A percentile compares a stretch with the other conserved stretches of the same genome.
phyloP scores from a whole-genome alignment of 1,139 yeast genomes.

The Zygosaccharomyces sapae region DNA sequence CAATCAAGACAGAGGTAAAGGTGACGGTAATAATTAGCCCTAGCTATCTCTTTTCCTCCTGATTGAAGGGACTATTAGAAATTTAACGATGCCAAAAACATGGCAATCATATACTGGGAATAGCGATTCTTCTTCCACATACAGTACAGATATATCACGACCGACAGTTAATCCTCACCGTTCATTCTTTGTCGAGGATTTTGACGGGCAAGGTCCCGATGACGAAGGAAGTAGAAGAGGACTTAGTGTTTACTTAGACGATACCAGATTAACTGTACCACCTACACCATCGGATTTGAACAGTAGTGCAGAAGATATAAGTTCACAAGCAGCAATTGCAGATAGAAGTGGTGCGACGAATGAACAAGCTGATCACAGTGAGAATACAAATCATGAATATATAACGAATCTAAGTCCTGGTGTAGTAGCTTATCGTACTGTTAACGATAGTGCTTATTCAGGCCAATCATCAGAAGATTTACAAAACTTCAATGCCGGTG shows the following conservation, averaged over 20 bases:
- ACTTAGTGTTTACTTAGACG: constrained; percentile 3
- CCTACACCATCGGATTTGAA: constrained; percentile 1
- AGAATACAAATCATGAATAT: background rate
- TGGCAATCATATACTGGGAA: background rate
- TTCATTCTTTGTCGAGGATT: constrained; percentile 4
- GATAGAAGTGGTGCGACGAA: background rate
- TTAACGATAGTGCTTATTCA: constrained; percentile 1
- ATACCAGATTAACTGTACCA: background rate
- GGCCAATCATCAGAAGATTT: constrained; percentile 1
- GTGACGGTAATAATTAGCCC: no score
- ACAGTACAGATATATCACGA: constrained; percentile 3
- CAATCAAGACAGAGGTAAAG: no score
- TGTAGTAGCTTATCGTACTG: background rate
- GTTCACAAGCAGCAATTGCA: background rate
- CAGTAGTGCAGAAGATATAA: background rate
- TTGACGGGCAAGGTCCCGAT: background rate
- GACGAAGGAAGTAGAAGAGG: background rate
- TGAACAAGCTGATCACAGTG: background rate
- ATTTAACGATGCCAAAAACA: constrained; percentile 1
- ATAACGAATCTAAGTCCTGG: background rate
- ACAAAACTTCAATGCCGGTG: background rate
- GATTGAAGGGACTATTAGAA: no score
- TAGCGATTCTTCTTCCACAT: constrained; percentile 2
- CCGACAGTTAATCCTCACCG: constrained; percentile 1
- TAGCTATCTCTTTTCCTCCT: no score